A percentile compares a stretch with the other conserved stretches of the same genome.
phyloP scores from a whole-genome alignment of 192 early-diverging fungal genomes.

The Dissophora ornata region DNA sequence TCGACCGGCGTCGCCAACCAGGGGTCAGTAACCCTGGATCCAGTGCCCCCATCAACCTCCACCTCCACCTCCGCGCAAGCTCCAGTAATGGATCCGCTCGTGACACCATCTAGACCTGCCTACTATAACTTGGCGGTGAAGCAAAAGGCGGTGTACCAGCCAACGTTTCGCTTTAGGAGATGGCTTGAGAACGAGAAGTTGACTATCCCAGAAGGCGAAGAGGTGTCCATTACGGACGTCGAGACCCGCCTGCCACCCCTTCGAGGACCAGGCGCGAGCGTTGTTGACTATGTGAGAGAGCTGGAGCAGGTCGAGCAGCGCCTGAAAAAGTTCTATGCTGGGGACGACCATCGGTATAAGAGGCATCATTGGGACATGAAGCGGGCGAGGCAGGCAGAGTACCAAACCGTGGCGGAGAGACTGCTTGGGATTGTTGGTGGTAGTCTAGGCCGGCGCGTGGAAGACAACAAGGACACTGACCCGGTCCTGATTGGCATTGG shows the following conservation, averaged over 20 bases:
- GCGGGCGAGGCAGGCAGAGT: conserved; percentile 14
- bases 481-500: conserved; percentile 1
- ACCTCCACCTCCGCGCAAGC: too few species aligned
- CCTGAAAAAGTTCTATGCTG: conserved; percentile 13
- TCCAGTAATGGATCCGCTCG: too few species aligned
- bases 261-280: not conserved
- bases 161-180: conserved; percentile 1
- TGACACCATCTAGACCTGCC: too few species aligned
- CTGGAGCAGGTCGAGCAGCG: conserved; percentile 2
- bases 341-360: conserved; percentile 1
- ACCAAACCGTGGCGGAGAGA: conserved; percentile 14
- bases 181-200: conserved; percentile 25
- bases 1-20: too few species aligned
- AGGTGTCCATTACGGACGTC: conserved; percentile 9
- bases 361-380: conserved; percentile 12
- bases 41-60: too few species aligned
- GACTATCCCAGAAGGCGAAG: not conserved
- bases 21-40: too few species aligned
- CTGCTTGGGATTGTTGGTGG: conserved; percentile 18
- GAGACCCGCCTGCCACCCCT: conserved; percentile 22
- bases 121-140: conserved; percentile 19
- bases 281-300: conserved; percentile 1
- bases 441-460: not conserved
- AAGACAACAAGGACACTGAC: conserved; percentile 3
- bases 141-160: conserved; percentile 18